These are phyloP conservation scores for Elongisporangium prolatum DNA, from an alignment of 352 stramenopile species.

Conservation along the genomic window DNA sequence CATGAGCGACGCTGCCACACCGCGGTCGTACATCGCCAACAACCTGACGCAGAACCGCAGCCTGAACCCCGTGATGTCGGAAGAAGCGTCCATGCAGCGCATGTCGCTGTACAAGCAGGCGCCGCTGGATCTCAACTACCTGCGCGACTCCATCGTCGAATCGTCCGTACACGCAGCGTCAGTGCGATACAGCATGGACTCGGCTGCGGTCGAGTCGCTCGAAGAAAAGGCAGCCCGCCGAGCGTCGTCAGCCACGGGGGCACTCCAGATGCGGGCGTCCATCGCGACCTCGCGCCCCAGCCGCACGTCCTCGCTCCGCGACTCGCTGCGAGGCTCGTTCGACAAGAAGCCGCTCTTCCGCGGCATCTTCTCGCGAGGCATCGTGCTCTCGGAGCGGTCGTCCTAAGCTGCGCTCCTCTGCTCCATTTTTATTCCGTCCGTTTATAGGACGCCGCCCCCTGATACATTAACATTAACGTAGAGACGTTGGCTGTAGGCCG, in stretches of 20 bases:
- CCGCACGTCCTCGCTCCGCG: constrained; percentile 12
- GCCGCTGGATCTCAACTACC: constrained; percentile 63
- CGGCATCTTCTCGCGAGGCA: constrained; percentile 22
- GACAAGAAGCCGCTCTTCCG: constrained; percentile 40
- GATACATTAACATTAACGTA: not conserved
- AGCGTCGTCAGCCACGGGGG: constrained; percentile 18
- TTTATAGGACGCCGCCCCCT: not conserved
- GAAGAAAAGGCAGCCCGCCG: constrained; percentile 14
- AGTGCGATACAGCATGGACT: not conserved
- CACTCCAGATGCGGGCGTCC: constrained; percentile 22
- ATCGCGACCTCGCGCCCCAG: constrained; percentile 20
- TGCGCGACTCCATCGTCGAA: constrained; percentile 45
- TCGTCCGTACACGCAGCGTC: constrained; percentile 1
- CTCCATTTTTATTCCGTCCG: constrained; percentile 4
- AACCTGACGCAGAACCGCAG: constrained; percentile 45
- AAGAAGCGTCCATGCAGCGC: constrained; percentile 32
- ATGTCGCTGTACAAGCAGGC: constrained; percentile 66
- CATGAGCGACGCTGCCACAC: constrained; percentile 61
- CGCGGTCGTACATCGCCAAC: constrained; percentile 71
- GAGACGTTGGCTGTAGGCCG: not conserved
- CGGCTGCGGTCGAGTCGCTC: constrained; percentile 16
- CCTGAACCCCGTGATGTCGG: constrained; percentile 10
- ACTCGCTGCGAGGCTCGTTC: constrained; percentile 13
- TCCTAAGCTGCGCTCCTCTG: not conserved
- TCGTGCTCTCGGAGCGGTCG: constrained; percentile 1